These are phyloP conservation scores for Obelidium mucronatum DNA, from an alignment of 192 early-diverging fungal species.

Conservation along the genomic window DNA sequence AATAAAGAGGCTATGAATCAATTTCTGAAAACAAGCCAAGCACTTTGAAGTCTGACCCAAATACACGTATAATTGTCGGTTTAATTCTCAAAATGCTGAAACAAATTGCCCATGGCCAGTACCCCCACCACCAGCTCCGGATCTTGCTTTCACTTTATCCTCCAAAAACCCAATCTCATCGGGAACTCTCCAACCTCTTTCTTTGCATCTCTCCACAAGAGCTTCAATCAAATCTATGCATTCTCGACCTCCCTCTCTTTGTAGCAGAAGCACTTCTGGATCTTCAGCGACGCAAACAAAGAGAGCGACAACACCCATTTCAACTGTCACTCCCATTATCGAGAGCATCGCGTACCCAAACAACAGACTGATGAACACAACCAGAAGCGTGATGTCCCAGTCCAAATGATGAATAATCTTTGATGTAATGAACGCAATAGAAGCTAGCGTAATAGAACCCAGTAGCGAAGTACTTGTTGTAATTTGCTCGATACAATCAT, in stretches of 20 bases:
- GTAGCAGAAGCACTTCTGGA: constrained; percentile 21
- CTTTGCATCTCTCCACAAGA: constrained; percentile 11
- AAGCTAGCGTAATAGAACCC: constrained; percentile 2
- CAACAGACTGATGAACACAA: not conserved
- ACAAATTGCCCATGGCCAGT: too few species aligned
- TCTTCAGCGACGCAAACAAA: constrained; percentile 32
- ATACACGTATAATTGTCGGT: too few species aligned
- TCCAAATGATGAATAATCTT: constrained; percentile 13
- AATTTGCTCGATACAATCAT: constrained; percentile 3
- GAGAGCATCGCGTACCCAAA: constrained; percentile 34
- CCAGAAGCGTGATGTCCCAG: constrained; percentile 19
- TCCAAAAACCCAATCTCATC: not conserved
- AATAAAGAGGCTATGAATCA: too few species aligned
- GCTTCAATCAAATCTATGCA: constrained; percentile 13
- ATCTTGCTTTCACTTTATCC: constrained; percentile 21
- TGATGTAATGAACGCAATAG: constrained; percentile 6
- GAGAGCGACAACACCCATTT: constrained; percentile 29
- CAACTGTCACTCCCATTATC: constrained; percentile 34
- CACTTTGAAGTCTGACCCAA: too few species aligned
- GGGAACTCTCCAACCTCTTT: constrained; percentile 14
- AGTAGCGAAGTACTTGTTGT: not conserved
- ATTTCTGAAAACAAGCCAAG: too few species aligned
- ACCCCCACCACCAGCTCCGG: too few species aligned
- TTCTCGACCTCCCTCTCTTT: not conserved
- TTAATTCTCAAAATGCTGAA: too few species aligned